Conservation (phyloP, 2,329 filamentous ascomycete species). For the Metarhizium brunneum region DNA sequence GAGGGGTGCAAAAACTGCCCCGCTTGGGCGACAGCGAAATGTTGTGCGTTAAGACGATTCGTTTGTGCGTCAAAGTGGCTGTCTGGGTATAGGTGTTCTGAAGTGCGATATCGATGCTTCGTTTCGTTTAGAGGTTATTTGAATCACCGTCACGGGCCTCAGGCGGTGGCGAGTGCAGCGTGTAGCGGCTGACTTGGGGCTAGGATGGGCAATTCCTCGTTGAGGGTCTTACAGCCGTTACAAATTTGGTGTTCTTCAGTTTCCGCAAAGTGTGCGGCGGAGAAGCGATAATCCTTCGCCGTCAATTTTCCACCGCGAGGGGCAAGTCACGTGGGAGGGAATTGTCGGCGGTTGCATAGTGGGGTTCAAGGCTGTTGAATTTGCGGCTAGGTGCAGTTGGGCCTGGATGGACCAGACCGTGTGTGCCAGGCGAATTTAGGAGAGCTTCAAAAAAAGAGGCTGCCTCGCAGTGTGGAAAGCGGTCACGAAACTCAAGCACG, state of each 20-base stretch:
- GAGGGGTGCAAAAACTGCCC: constrained; percentile 27
- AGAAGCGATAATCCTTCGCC: constrained; percentile 29
- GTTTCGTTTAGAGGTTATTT: not conserved
- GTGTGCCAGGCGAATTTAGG: not conserved
- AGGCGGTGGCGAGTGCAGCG: constrained; percentile 1
- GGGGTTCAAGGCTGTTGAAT: not conserved
- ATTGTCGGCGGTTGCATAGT: constrained; percentile 2
- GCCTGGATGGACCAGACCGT: too few relatives aligned
- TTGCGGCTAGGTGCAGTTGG: not conserved
- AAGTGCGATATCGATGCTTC: not conserved
- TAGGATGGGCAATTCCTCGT: not conserved
- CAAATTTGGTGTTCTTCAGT: constrained; percentile 30
- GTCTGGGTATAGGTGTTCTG: not conserved
- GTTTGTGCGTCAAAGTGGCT: not conserved
- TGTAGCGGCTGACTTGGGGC: not conserved
- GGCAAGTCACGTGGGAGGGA: constrained; percentile 31
- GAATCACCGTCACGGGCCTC: not conserved
- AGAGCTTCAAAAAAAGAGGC: constrained; percentile 16
- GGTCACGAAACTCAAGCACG: constrained; percentile 3
- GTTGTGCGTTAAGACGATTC: constrained; percentile 5
- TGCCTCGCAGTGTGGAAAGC: constrained; percentile 13
- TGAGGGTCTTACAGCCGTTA: constrained; percentile 10
- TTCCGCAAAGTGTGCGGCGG: constrained; percentile 31
- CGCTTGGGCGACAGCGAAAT: constrained; percentile 18
- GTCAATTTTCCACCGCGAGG: constrained; percentile 20